Base-by-base conservation (phyloP, 495 filamentous ascomycete genomes). In the Aspergillus heteromorphus region DNA sequence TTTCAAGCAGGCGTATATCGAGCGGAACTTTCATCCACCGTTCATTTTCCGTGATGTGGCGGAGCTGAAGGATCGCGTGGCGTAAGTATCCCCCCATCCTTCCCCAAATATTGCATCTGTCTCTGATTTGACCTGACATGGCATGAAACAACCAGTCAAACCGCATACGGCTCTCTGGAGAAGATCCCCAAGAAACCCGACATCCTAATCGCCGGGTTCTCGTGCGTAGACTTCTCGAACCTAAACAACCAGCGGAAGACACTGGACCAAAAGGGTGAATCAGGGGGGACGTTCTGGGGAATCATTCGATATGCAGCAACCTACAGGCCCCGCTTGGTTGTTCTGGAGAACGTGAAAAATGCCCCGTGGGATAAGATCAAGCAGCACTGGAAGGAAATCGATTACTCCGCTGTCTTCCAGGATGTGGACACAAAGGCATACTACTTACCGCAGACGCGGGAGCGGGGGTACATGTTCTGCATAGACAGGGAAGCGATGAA, bases 1-100 rank as follows among this genome's bases (percentile, higher is more conserved):
- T 0, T 87, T 78, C 66, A 93, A 93, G 61, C 88, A 92, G 62
- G 83, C 83, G 1, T 92, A 88, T 64, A 93, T 95, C 55, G 77
- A 87, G 56, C 75, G 87, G 13, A 95, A 93, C 65, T 84, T 87
- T 51, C 72, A 76, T 9, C 79, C 82, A 0, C 73, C 72, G 0
- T 67, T 83, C 25, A 67, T 93, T 13, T 91, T 91, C 50, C 73
- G 85, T 6, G 86, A 95, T 66, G 79, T 92, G 2, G 70, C 69
- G 6, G 85, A 93, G 57, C 68, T 93, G 11, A 61, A 68, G 42
- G 60, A 72, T 40, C 54, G 63, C 6, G 60, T 72, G 48, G 86
- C 84, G 86, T 88, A 72, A 73, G 85, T 80, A 18, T 17, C 41
- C 29, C 16, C 21, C 49, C 38, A 16, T 49, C 54, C n/a, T 14